A percentile compares a stretch with the other conserved stretches of the same genome.
phyloP scores from a whole-genome alignment of 108 stramenopile genomes.

The Fragilariopsis cylindrus region DNA sequence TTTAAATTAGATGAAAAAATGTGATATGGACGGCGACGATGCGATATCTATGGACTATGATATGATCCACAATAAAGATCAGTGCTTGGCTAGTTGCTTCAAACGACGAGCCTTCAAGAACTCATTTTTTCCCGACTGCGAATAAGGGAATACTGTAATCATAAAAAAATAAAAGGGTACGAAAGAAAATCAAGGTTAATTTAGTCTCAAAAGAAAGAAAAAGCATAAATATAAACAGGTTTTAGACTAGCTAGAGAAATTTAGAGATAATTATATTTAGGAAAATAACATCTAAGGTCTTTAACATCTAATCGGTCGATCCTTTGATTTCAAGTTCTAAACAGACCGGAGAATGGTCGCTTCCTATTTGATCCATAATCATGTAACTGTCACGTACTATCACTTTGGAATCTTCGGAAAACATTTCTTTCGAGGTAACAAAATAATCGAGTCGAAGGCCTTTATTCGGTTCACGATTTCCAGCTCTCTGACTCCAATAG shows the following conservation, averaged over 20 bases:
- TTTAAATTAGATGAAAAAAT: constrained; percentile 47
- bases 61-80: constrained; percentile 77
- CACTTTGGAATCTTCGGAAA: constrained; percentile 57
- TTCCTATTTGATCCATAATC: constrained; percentile 66
- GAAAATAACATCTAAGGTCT: neutral
- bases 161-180: too few relatives aligned
- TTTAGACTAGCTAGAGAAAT: constrained; percentile 8
- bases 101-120: constrained; percentile 81
- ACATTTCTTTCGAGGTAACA: constrained; percentile 65
- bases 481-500: constrained; percentile 89
- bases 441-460: constrained; percentile 93
- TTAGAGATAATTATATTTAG: too few relatives aligned
- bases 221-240: constrained; percentile 9
- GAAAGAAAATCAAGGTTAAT: too few relatives aligned
- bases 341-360: constrained; percentile 87
- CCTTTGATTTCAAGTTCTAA: constrained; percentile 72
- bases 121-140: constrained; percentile 84
- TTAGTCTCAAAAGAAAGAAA: too few relatives aligned
- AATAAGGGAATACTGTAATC: constrained; percentile 15
- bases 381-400: constrained; percentile 84
- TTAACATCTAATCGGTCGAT: neutral
- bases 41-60: constrained; percentile 71
- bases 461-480: constrained; percentile 90
- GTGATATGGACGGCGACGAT: constrained; percentile 69
- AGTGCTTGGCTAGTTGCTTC: constrained; percentile 84